Evolutionary conservation across 1,284 basidiomycete genomes (phyloP).

Genomic region (Abortiporus biennis): DNA sequence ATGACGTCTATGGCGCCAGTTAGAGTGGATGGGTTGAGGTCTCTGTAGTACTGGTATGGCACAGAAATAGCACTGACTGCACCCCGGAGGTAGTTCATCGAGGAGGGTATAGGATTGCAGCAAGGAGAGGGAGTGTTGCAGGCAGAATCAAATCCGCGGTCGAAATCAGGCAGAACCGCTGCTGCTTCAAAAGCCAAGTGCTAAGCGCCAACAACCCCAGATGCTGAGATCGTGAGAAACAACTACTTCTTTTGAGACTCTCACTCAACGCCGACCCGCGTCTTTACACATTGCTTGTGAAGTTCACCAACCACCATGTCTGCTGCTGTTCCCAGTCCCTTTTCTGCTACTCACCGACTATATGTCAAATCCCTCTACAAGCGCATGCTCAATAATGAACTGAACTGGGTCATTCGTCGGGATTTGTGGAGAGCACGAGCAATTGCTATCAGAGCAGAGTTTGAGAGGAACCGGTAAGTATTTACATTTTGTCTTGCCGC

Average conservation of each 20-base stretch:
- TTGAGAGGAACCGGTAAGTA: slow-evolving; percentile 81
- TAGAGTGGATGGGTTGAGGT: slow-evolving; percentile 87
- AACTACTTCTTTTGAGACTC: neutral
- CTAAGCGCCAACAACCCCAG: neutral
- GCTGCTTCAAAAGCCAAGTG: too few species aligned
- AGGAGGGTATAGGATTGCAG: slow-evolving; percentile 1
- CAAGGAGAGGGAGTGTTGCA: neutral
- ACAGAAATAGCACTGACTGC: slow-evolving; percentile 76
- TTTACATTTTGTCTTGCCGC: neutral
- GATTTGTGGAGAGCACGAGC: slow-evolving; percentile 85
- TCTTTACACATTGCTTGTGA: neutral
- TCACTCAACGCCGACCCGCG: neutral
- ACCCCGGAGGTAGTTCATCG: slow-evolving; percentile 79
- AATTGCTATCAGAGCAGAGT: slow-evolving; percentile 83
- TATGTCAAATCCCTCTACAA: slow-evolving; percentile 93
- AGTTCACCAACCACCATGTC: slow-evolving; percentile 20
- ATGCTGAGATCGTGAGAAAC: neutral
- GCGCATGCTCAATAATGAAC: slow-evolving; percentile 77
- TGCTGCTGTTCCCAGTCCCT: slow-evolving; percentile 36
- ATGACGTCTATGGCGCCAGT: slow-evolving; percentile 98
- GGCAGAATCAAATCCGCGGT: too few species aligned
- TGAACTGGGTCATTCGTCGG: slow-evolving; percentile 85
- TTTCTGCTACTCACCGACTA: slow-evolving; percentile 73
- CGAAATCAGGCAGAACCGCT: too few species aligned
- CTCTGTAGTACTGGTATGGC: slow-evolving; percentile 82